Conservation (phyloP, 805 yeast species). For the Barnettozyma botsteinii region DNA sequence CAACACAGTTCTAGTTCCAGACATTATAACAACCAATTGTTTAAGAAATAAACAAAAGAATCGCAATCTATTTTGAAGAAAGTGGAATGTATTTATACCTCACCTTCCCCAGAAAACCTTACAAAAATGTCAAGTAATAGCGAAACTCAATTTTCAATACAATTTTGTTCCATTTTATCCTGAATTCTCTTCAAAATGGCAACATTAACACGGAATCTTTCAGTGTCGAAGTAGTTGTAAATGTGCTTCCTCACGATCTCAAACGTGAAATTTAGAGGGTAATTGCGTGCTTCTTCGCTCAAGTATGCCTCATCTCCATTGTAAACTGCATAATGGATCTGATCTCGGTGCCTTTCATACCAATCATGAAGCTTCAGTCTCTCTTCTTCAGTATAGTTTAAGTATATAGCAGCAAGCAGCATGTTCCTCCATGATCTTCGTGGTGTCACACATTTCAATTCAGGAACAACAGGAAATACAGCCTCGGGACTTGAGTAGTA, state of each 20-base stretch:
- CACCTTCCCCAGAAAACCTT: too few relatives aligned
- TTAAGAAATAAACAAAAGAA: too few relatives aligned
- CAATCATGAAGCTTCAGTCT: conserved; percentile 1
- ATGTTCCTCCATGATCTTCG: conserved; percentile 6
- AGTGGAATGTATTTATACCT: not conserved
- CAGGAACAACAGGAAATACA: not conserved
- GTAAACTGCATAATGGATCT: not conserved
- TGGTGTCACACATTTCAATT: not conserved
- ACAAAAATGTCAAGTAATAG: too few relatives aligned
- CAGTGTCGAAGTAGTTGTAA: conserved; percentile 3
- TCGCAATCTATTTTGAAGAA: too few relatives aligned
- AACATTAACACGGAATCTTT: conserved; percentile 5
- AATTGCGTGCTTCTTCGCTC: not conserved
- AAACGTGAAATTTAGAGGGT: conserved; percentile 2
- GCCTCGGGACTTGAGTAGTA: not conserved
- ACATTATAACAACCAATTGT: not conserved
- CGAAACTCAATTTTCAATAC: too few relatives aligned
- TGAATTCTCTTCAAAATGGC: not conserved
- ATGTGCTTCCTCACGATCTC: not conserved
- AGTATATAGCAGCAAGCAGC: not conserved
- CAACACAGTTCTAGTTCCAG: conserved; percentile 22
- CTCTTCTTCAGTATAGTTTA: not conserved
- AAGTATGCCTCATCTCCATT: not conserved
- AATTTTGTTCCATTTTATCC: not conserved
- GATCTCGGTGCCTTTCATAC: not conserved